Evolutionary conservation across 169 alveolate species (phyloP).

Genomic region (Plasmodium gonderi): DNA sequence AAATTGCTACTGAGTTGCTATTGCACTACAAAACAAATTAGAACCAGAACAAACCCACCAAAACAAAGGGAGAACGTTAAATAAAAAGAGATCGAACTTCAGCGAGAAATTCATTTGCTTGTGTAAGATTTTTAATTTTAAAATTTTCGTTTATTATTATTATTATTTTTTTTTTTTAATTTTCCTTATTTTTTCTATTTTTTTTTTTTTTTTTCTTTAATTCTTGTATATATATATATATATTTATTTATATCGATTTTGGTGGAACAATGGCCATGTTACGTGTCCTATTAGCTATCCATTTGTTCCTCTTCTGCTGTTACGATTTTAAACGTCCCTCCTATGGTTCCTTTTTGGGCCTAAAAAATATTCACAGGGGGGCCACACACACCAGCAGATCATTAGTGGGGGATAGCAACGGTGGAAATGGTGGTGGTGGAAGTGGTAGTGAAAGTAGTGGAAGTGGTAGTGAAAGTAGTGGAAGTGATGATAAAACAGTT

Average conservation of each 20-base stretch:
- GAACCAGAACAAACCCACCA: neutral
- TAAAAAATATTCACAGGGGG: neutral
- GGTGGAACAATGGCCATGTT: slow-evolving; percentile 1
- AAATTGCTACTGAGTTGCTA: neutral
- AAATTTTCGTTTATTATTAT: no score
- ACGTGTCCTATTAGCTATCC: neutral
- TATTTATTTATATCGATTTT: no score
- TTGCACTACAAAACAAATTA: neutral
- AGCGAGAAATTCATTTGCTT: no score
- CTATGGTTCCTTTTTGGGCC: neutral
- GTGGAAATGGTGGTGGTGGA: neutral
- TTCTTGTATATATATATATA: neutral
- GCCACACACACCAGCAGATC: neutral
- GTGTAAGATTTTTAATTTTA: no score
- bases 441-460: no score
- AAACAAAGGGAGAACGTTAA: neutral
- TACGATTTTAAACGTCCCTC: neutral
- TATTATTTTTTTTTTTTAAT: no score
- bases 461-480: no score
- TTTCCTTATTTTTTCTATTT: neutral
- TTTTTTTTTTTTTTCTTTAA: neutral
- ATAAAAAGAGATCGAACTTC: neutral
- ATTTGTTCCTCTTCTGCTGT: neutral
- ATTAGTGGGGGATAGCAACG: neutral
- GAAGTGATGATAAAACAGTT: no score